phyloP scores from a whole-genome alignment of 208 protist genomes.

The Acanthamoeba sp. region DNA sequence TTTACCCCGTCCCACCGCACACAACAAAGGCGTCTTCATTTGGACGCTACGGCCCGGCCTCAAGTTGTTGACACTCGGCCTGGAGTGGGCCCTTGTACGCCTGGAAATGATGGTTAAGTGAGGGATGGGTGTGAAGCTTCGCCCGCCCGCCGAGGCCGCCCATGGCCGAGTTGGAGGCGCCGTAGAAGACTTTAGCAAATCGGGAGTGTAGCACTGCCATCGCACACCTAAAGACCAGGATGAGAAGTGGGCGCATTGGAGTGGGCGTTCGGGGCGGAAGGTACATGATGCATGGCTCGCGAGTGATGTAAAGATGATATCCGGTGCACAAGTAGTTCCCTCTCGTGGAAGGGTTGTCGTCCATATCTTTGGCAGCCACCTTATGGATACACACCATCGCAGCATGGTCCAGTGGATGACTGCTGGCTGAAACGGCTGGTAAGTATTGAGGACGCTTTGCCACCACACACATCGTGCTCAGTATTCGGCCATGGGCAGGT shows the following conservation, averaged over 20 bases:
- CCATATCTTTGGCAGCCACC: slow-evolving; percentile 8
- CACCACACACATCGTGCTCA: too few relatives aligned
- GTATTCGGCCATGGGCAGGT: too few relatives aligned
- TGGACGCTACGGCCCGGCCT: neutral
- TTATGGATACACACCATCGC: slow-evolving; percentile 63
- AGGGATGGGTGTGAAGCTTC: slow-evolving; percentile 62
- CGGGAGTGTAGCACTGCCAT: slow-evolving; percentile 61
- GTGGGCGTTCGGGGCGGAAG: neutral
- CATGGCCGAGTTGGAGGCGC: neutral
- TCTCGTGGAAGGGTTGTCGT: slow-evolving; percentile 21
- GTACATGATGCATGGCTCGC: slow-evolving; percentile 73
- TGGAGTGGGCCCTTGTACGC: neutral
- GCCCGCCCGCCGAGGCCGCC: slow-evolving; percentile 17
- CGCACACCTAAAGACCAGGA: neutral
- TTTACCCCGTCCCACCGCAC: too few relatives aligned
- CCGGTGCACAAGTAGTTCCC: slow-evolving; percentile 58
- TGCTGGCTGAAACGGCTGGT: neutral
- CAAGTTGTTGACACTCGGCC: neutral
- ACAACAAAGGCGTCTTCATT: neutral
- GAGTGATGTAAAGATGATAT: slow-evolving; percentile 66
- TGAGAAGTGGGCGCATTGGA: neutral
- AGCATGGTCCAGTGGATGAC: slow-evolving; percentile 49
- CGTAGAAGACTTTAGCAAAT: slow-evolving; percentile 52
- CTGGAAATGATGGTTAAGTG: slow-evolving; percentile 65
- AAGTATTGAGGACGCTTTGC: too few relatives aligned